These are phyloP conservation scores for Mycogone perniciosa DNA, from an alignment of 2,329 filamentous ascomycete species.

Conservation along the genomic window DNA sequence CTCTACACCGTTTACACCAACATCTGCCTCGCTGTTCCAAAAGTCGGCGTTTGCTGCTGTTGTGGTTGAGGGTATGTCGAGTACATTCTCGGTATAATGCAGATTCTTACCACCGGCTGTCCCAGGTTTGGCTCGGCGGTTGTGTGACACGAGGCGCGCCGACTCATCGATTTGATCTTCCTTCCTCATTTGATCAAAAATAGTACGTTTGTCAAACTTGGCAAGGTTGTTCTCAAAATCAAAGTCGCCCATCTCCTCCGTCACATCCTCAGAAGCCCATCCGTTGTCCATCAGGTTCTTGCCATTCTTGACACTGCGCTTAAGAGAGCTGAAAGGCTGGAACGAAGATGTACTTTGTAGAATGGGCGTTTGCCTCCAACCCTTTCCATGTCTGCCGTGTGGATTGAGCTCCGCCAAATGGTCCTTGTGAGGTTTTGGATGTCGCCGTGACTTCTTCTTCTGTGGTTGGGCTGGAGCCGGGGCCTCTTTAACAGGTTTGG, in stretches of 20 bases:
- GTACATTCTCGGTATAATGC: slow-evolving; percentile 85
- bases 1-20: slow-evolving; percentile 44
- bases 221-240: slow-evolving; percentile 86
- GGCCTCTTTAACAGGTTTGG: slow-evolving; percentile 13
- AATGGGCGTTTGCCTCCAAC: slow-evolving; percentile 56
- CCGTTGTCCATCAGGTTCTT: slow-evolving; percentile 58
- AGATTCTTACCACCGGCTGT: slow-evolving; percentile 81
- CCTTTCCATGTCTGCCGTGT: slow-evolving; percentile 39
- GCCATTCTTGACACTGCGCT: slow-evolving; percentile 45
- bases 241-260: slow-evolving; percentile 90
- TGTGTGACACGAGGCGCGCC: slow-evolving; percentile 84
- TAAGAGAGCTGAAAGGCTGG: slow-evolving; percentile 56
- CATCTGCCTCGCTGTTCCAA: slow-evolving; percentile 72
- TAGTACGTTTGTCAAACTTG: slow-evolving; percentile 87
- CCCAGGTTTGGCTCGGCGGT: slow-evolving; percentile 62
- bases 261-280: slow-evolving; percentile 94
- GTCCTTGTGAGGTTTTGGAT: slow-evolving; percentile 26
- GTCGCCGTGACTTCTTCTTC: slow-evolving; percentile 29
- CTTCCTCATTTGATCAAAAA: slow-evolving; percentile 87
- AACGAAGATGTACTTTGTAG: slow-evolving; percentile 55
- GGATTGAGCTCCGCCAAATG: slow-evolving; percentile 23
- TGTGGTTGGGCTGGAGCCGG: slow-evolving; percentile 14
- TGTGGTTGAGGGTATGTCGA: slow-evolving; percentile 51
- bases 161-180: slow-evolving; percentile 87
- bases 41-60: slow-evolving; percentile 43